Percentiles rank a stretch among this genome's conserved stretches.
Conservation (phyloP, 345 rosid genomes). For the Brassica rapa region DNA sequence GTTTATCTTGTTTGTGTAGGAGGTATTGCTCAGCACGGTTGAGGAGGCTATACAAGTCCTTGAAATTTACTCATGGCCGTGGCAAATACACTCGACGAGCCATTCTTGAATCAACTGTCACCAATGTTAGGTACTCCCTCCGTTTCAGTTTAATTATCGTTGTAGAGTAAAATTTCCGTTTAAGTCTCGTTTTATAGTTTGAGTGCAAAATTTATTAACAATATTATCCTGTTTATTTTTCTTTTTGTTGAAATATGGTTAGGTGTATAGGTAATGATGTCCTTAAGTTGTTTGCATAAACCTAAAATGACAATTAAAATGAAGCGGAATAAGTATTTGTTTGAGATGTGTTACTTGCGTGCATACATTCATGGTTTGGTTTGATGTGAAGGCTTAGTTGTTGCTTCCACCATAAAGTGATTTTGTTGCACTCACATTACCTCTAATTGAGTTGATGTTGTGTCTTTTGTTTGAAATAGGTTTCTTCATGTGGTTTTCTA, state of each 20-base stretch:
- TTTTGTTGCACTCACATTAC: not conserved
- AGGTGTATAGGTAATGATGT: too few species aligned
- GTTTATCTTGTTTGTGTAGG: constrained; percentile 47
- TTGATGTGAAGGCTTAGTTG: constrained; percentile 20
- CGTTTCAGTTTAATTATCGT: too few species aligned
- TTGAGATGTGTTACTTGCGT: not conserved
- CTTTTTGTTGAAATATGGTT: too few species aligned
- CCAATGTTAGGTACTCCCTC: constrained; percentile 74
- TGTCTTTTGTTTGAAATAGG: constrained; percentile 48
- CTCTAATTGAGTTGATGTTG: not conserved
- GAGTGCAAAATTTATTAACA: too few species aligned
- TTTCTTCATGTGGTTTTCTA: constrained; percentile 91
- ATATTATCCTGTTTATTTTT: too few species aligned
- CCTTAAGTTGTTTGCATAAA: too few species aligned
- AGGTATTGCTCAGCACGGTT: constrained; percentile 95
- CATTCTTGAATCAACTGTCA: constrained; percentile 75
- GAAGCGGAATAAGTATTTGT: not conserved
- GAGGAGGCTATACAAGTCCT: constrained; percentile 88
- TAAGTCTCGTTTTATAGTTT: too few species aligned
- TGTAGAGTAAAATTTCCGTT: too few species aligned
- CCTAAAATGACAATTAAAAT: too few species aligned
- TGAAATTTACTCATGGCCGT: constrained; percentile 96
- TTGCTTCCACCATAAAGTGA: not conserved
- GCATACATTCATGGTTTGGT: not conserved
- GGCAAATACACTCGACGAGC: constrained; percentile 73